Percentiles rank a stretch among this genome's conserved stretches.
Evolutionary conservation across 1,139 yeast genomes (phyloP).

Genomic region (Pichia sp.): DNA sequence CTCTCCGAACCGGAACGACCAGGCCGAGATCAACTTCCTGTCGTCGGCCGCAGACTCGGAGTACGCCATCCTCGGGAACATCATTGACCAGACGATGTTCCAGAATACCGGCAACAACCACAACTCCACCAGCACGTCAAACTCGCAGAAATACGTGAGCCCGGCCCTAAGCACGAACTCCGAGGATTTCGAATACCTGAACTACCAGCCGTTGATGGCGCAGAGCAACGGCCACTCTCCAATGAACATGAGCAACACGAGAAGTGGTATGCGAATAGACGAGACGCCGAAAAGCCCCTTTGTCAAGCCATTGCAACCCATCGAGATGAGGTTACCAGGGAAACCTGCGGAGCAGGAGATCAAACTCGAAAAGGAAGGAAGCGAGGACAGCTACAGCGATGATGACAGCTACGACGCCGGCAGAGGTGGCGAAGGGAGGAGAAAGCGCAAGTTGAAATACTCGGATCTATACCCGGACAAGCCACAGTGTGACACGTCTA

Average conservation of each 20-base stretch:
- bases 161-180: conserved; percentile 27
- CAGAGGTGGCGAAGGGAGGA: not conserved
- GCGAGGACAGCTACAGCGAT: not conserved
- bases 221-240: conserved; percentile 5
- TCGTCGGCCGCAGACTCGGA: conserved; percentile 79
- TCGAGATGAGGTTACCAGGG: conserved; percentile 9
- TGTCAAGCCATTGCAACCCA: conserved; percentile 14
- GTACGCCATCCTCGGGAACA: conserved; percentile 70
- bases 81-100: conserved; percentile 50
- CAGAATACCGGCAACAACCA: not conserved
- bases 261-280: not conserved
- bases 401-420: not conserved
- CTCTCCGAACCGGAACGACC: not conserved
- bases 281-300: conserved; percentile 10
- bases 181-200: conserved; percentile 24
- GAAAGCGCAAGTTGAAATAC: not conserved
- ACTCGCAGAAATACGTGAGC: conserved; percentile 20
- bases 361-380: not conserved
- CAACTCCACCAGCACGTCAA: not conserved
- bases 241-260: not conserved
- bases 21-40: conserved; percentile 38
- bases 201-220: conserved; percentile 25
- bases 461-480: conserved; percentile 17
- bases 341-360: not conserved
- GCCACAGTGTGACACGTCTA: conserved; percentile 43